Conservation (phyloP, 176 grass and related monocot genomes). For the Rhynchospora pubera region DNA sequence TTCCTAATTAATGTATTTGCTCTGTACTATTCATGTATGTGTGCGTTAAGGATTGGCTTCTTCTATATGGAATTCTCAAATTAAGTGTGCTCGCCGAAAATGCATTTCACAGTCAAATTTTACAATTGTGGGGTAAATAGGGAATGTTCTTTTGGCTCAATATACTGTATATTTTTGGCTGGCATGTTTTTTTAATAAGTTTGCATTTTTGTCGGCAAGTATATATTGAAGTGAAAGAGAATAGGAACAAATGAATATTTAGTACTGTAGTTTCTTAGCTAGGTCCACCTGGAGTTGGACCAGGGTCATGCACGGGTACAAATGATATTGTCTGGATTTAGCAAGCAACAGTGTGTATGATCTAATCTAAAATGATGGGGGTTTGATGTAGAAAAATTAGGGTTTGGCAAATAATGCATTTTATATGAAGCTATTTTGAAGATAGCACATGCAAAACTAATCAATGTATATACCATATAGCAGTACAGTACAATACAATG, state of each 20-base stretch:
- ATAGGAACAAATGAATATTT: background rate
- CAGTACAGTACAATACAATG: background rate
- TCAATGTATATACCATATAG: background rate
- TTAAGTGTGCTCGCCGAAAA: background rate
- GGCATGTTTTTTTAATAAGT: background rate
- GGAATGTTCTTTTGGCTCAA: background rate
- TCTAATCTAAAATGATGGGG: background rate
- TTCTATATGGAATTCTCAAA: background rate
- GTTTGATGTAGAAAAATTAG: background rate
- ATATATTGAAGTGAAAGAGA: too few species aligned
- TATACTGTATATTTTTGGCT: background rate
- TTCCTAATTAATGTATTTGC: too few species aligned
- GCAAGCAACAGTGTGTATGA: background rate
- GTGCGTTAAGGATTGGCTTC: constrained; percentile 15
- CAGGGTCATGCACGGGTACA: too few species aligned
- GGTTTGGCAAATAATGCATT: background rate
- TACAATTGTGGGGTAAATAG: background rate
- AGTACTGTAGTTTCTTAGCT: background rate
- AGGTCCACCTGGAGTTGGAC: background rate
- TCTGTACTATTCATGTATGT: constrained; percentile 4
- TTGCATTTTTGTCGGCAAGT: background rate
- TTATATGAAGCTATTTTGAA: background rate
- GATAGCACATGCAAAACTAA: background rate
- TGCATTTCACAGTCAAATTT: background rate
- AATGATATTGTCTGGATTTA: background rate